phyloP scores from a whole-genome alignment of 768 basidiomycete species.

The Rhodotorula toruloides region DNA sequence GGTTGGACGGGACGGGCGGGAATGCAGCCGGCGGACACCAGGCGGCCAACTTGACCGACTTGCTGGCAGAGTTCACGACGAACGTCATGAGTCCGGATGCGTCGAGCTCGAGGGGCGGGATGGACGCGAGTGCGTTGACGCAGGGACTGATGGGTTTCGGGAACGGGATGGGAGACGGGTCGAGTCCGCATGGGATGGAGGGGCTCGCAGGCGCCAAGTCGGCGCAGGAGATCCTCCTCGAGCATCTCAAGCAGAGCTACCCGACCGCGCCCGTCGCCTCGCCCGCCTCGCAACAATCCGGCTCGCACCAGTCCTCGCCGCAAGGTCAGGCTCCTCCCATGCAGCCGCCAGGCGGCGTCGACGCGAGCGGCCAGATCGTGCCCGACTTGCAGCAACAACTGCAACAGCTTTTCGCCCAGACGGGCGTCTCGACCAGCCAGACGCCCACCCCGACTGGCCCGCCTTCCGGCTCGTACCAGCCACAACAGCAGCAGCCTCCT shows the following conservation, averaged over 20 bases:
- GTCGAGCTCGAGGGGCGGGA: background rate
- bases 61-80: slow-evolving; percentile 27
- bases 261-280: background rate
- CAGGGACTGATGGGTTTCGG: background rate
- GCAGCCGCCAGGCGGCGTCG: background rate
- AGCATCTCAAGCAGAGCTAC: background rate
- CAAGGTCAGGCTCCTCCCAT: background rate
- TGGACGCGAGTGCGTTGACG: background rate
- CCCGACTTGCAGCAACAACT: slow-evolving; percentile 2
- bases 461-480: background rate
- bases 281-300: background rate
- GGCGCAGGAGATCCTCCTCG: background rate
- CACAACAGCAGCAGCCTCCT: background rate
- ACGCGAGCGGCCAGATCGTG: background rate
- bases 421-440: background rate
- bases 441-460: slow-evolving; percentile 3
- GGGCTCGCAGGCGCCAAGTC: background rate
- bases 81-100: background rate
- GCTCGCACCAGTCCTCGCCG: background rate
- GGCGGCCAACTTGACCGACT: slow-evolving; percentile 17
- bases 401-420: background rate
- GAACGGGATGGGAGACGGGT: background rate
- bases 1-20: no score
- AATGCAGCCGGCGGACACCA: no score
- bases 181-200: background rate